Percentiles rank a stretch among this genome's conserved stretches.
Evolutionary conservation across 2,329 filamentous ascomycete species (phyloP).

Genomic region (Alternaria conjuncta): DNA sequence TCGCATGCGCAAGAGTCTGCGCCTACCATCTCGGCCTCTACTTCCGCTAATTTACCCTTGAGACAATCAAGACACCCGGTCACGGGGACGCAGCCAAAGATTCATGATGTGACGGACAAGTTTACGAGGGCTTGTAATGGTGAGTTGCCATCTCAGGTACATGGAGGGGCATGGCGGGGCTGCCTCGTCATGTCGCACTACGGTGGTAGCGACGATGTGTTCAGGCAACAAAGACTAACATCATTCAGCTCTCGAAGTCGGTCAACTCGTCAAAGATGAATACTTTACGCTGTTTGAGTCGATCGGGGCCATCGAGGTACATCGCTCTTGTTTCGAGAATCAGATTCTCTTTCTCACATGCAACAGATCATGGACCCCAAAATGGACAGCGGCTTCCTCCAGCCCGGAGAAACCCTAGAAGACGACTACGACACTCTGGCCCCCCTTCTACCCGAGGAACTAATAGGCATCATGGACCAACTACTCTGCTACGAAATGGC

Average conservation of each 20-base stretch:
- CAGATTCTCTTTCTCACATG: background rate
- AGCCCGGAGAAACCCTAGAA: conserved; percentile 79
- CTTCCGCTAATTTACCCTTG: conserved; percentile 35
- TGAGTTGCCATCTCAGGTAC: conserved; percentile 36
- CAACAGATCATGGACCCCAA: conserved; percentile 95
- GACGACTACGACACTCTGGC: conserved; percentile 78
- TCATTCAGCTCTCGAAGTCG: conserved; percentile 71
- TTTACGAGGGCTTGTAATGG: conserved; percentile 61
- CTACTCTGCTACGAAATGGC: conserved; percentile 93
- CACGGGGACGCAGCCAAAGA: conserved; percentile 41
- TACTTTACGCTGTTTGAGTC: conserved; percentile 93
- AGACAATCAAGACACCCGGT: conserved; percentile 35
- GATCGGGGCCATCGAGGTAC: conserved; percentile 79
- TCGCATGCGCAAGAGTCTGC: conserved; percentile 23
- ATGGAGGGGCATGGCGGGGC: conserved; percentile 25
- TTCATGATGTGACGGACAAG: conserved; percentile 62
- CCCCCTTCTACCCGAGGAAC: conserved; percentile 74
- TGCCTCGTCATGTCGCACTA: conserved; percentile 4
- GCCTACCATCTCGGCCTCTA: conserved; percentile 19
- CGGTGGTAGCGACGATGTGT: background rate
- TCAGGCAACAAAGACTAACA: conserved; percentile 17
- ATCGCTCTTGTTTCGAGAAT: background rate
- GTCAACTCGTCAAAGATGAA: conserved; percentile 91
- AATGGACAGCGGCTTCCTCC: conserved; percentile 93
- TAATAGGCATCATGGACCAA: conserved; percentile 93